These are phyloP conservation scores for Cochliopodium minus DNA, from an alignment of 208 protist species.

Conservation along the genomic window DNA sequence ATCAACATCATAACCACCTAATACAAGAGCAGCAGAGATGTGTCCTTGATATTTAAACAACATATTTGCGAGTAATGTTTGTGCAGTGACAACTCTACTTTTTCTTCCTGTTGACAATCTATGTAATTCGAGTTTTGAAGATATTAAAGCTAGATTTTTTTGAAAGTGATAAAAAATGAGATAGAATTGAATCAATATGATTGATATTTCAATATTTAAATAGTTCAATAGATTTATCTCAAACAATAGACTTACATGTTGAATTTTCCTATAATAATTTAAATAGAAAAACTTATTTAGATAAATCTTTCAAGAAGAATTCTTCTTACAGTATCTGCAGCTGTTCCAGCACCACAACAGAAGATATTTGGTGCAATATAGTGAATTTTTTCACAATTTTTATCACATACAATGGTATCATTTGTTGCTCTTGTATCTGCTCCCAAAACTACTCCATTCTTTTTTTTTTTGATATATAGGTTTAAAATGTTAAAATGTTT, in stretches of 20 bases:
- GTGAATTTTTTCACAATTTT: slow-evolving; percentile 99
- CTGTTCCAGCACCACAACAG: slow-evolving; percentile 98
- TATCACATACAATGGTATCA: slow-evolving; percentile 95
- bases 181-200: neutral
- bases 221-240: too few species aligned
- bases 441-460: slow-evolving; percentile 93
- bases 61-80: slow-evolving; percentile 87
- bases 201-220: too few species aligned
- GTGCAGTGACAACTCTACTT: slow-evolving; percentile 80
- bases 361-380: slow-evolving; percentile 99
- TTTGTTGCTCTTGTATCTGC: slow-evolving; percentile 97
- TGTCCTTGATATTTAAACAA: slow-evolving; percentile 93
- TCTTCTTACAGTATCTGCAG: slow-evolving; percentile 98
- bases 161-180: slow-evolving; percentile 24
- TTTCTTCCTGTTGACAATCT: slow-evolving; percentile 72
- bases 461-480: neutral
- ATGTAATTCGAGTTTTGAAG: slow-evolving; percentile 78
- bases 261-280: too few species aligned
- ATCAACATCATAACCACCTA: slow-evolving; percentile 93
- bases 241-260: too few species aligned
- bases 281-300: too few species aligned
- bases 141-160: slow-evolving; percentile 71
- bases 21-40: slow-evolving; percentile 89
- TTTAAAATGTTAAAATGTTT: neutral
- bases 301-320: too few species aligned